Conservation (phyloP, 129 eudicot species). For the Escallonia rubra region DNA sequence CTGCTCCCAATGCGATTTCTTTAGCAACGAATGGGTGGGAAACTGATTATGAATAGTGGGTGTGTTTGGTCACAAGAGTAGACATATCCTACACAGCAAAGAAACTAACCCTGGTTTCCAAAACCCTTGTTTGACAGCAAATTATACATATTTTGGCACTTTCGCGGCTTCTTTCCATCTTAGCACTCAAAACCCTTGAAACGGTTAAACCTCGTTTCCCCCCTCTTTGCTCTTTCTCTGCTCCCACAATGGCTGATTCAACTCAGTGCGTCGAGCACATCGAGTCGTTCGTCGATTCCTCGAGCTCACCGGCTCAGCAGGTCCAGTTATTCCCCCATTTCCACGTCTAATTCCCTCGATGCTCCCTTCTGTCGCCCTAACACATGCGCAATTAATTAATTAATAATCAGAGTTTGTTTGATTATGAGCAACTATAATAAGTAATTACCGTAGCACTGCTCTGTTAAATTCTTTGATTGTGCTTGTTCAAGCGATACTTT, state of each 20-base stretch:
- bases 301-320: constrained; percentile 67
- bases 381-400: too few relatives aligned
- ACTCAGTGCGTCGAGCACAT: constrained; percentile 40
- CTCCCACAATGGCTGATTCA: constrained; percentile 26
- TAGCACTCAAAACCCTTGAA: constrained; percentile 37
- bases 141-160: background rate
- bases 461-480: background rate
- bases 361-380: background rate
- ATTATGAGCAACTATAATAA: background rate
- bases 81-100: too few relatives aligned
- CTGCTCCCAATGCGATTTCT: too few relatives aligned
- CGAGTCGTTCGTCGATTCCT: constrained; percentile 65
- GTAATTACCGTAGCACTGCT: background rate
- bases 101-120: too few relatives aligned
- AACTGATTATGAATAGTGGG: too few relatives aligned
- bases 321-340: constrained; percentile 14
- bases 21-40: too few relatives aligned
- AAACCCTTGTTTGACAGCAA: too few relatives aligned
- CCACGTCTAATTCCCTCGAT: background rate
- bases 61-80: too few relatives aligned
- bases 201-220: background rate
- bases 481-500: background rate
- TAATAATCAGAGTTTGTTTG: background rate
- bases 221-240: background rate
- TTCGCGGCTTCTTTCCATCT: constrained; percentile 2